phyloP scores from a whole-genome alignment of 768 basidiomycete species.

The Mycena indigotica region DNA sequence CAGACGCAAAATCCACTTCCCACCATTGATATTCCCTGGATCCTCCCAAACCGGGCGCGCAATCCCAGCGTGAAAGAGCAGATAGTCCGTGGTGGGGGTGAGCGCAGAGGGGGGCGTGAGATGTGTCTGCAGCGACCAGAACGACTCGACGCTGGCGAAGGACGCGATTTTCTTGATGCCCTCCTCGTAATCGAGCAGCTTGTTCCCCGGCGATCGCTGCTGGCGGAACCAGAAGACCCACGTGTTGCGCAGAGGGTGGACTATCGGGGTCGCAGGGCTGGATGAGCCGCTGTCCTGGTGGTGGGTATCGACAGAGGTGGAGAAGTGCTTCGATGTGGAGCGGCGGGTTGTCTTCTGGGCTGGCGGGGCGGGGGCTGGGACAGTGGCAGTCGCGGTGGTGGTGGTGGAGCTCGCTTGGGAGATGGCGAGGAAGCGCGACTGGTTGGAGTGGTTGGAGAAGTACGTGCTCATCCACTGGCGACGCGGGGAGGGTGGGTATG shows the following conservation, averaged over 20 bases:
- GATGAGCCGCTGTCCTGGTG: conserved; percentile 24
- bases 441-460: conserved; percentile 77
- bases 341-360: too few relatives aligned
- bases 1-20: conserved; percentile 94
- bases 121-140: conserved; percentile 94
- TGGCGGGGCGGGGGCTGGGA: conserved; percentile 25
- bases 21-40: conserved; percentile 81
- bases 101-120: conserved; percentile 82
- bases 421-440: conserved; percentile 69
- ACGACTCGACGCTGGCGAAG: conserved; percentile 92
- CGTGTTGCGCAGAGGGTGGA: conserved; percentile 79
- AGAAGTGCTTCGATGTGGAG: neutral
- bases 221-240: conserved; percentile 95
- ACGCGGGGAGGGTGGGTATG: too few relatives aligned
- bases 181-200: conserved; percentile 89
- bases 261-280: conserved; percentile 21
- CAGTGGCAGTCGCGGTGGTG: conserved; percentile 29
- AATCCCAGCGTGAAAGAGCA: conserved; percentile 85
- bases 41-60: conserved; percentile 96
- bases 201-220: conserved; percentile 87
- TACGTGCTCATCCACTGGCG: conserved; percentile 61
- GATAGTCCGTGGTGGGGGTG: conserved; percentile 89
- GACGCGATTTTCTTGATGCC: conserved; percentile 91
- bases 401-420: conserved; percentile 27
- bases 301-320: conserved; percentile 13